Conservation (phyloP, 352 stramenopile species). For the Pythium diclinum region DNA sequence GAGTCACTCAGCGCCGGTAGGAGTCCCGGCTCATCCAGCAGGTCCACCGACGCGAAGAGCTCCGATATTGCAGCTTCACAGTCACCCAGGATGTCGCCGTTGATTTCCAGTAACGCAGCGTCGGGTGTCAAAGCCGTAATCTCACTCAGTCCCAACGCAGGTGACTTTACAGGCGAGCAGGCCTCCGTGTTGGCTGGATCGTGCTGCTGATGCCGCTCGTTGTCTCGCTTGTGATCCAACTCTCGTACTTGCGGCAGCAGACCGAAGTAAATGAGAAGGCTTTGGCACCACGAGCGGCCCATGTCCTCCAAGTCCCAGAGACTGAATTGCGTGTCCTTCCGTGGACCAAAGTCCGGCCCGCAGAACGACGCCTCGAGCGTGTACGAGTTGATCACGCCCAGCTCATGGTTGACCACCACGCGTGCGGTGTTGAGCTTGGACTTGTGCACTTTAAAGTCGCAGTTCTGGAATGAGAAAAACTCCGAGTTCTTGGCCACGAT, state of each 20-base stretch:
- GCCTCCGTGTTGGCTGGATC: background rate
- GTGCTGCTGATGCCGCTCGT: slow-evolving; percentile 10
- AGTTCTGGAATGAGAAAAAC: slow-evolving; percentile 82
- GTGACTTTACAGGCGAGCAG: background rate
- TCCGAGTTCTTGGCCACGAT: slow-evolving; percentile 66
- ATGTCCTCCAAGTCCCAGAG: slow-evolving; percentile 74
- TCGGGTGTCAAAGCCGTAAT: slow-evolving; percentile 22
- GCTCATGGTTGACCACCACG: slow-evolving; percentile 88
- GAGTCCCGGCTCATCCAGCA: slow-evolving; percentile 25
- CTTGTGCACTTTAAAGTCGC: slow-evolving; percentile 90
- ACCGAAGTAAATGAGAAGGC: slow-evolving; percentile 70
- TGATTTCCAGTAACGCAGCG: slow-evolving; percentile 19
- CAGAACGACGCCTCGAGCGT: slow-evolving; percentile 91
- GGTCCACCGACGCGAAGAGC: slow-evolving; percentile 34
- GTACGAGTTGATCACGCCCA: slow-evolving; percentile 84
- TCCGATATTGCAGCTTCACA: slow-evolving; percentile 62
- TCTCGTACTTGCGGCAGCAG: slow-evolving; percentile 46
- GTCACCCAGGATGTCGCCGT: slow-evolving; percentile 47
- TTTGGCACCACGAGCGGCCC: slow-evolving; percentile 70
- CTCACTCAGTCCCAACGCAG: background rate
- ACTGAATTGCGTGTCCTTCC: slow-evolving; percentile 75
- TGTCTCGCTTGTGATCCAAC: slow-evolving; percentile 27
- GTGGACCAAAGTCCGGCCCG: slow-evolving; percentile 64
- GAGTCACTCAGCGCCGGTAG: slow-evolving; percentile 10
- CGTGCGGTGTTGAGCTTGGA: slow-evolving; percentile 86